Base-by-base conservation (phyloP, 1,284 basidiomycete genomes). In the Microbotryum silenes-acaulis region DNA sequence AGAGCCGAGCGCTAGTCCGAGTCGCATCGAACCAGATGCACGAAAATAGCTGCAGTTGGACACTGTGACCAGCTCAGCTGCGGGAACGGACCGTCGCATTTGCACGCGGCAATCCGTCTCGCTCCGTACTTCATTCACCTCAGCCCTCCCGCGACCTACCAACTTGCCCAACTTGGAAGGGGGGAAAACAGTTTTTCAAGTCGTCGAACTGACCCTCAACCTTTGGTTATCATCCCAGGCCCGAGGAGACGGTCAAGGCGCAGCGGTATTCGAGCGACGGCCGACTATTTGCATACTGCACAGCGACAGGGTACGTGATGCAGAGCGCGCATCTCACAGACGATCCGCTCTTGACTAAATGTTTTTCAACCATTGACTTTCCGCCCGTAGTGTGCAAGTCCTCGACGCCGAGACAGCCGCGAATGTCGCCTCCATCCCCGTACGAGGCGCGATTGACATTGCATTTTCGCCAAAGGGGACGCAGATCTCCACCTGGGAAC, bases 401-500 rank as follows among this genome's bases (percentile, higher is more conserved):
- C 84, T 84, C 75, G 84, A 88, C 74, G 86, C 87, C 65, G 84
- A 86, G 75, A 82, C 82, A 70, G 86, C 84, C 59, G 80, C 83
- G 70, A 60, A 87, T 62, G 77, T 90, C 62, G 82, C 82, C 68
- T 85, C 89, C 73, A 81, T 89, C 61, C 74, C 78, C 50, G 77
- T 53, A 57, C 77, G 75, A 33, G 72, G 74, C 2, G 66, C 75
- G 31, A 62, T 91, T 62, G 91, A 94, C 72, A 77, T 97, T 70
- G 82, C 82, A 67, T 96, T 97, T 77, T 97, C 93, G 8, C 93
- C 94, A 7, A 83, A 87, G 66, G 92, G 91, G 51, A 91, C 88
- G 2, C 96, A 89, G 76, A 75, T 98, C 54, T 91, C 88, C 63
- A 96, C 91, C 52, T 97, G 91, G 89, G 91, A 97, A 78, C 83